Conservation (phyloP, 176 grass and related monocot species). For the Chloris gayana region DNA sequence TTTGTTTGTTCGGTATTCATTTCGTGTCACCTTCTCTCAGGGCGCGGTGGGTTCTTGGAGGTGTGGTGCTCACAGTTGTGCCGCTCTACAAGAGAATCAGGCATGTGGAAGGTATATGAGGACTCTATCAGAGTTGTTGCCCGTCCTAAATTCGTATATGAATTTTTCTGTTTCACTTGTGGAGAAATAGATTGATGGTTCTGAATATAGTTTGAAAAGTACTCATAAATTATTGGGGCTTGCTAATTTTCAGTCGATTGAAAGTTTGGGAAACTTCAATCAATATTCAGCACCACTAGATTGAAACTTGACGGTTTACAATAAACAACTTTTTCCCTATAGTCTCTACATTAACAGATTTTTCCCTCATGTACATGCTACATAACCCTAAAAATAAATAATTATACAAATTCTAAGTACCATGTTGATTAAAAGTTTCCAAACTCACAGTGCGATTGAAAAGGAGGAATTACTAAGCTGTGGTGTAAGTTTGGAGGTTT, state of each 20-base stretch:
- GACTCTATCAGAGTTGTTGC: not conserved
- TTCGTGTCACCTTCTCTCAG: constrained; percentile 7
- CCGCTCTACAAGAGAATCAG: constrained; percentile 58
- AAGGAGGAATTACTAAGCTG: too few relatives aligned
- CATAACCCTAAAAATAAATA: too few relatives aligned
- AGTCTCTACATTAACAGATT: too few relatives aligned
- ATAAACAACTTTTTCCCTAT: too few relatives aligned
- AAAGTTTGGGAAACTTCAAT: too few relatives aligned
- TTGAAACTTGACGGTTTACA: too few relatives aligned
- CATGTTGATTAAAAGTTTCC: too few relatives aligned
- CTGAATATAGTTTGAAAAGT: not conserved
- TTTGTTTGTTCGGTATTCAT: not conserved
- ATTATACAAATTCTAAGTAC: too few relatives aligned
- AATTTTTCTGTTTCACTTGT: not conserved
- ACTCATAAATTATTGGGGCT: not conserved
- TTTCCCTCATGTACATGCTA: too few relatives aligned
- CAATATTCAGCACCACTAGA: too few relatives aligned
- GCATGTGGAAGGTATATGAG: constrained; percentile 43
- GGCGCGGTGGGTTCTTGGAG: constrained; percentile 49
- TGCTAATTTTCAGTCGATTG: too few relatives aligned
- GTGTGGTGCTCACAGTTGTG: constrained; percentile 41
- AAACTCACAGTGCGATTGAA: too few relatives aligned
- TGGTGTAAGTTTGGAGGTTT: not conserved
- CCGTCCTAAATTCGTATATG: not conserved
- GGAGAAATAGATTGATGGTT: not conserved